Base-by-base conservation (phyloP, 768 basidiomycete species). In the Serendipita sp. region DNA sequence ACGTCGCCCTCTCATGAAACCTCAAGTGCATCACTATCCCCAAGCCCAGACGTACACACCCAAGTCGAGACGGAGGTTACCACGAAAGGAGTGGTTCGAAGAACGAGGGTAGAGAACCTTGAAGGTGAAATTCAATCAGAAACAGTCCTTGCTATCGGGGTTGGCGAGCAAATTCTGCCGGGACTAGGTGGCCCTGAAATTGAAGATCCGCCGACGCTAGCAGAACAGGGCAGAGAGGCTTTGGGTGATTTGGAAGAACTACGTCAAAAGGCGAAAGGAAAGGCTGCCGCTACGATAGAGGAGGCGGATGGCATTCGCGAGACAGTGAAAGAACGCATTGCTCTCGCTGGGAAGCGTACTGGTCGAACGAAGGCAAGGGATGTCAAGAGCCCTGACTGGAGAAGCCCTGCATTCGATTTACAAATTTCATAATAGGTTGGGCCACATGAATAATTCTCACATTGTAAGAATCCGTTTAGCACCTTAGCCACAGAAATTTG, bases 361-460 rank as follows among this genome's bases (percentile, higher is more conserved):
- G 53, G 5, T 10, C 46, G 44, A 64, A 44, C 53, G 31, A 63
- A 62, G 58, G 62, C 62, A 6, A 27, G 62, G 50, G 65, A 37
- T 58, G n/a, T 44, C 44, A 67, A 44, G 34, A 45, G 31, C 64
- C 34, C 23, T 3, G 70, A 68, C 74, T 81, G 66, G 79, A 79
- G 75, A 77, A 80, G 75, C 74, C 75, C 71, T 76, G 79, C 69
- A 75, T 80, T 75, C 77, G 79, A 76, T 77, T 76, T 75, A 76
- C 23, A 23, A 23, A 23, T 23, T 23, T 23, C 23, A 23, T 23
- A 23, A 23, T 79, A 69, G 78, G 31, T 6, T 52, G 8, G 18
- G 36, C 18, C 55, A 3, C 8, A 50, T 50, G 48, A 6, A n/a
- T 23, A 23, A 23, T 23, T 23, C 23, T 23, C 23, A 23, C 23